Percentiles rank a stretch among this genome's conserved stretches.
Conservation (phyloP, 2,329 filamentous ascomycete species). For the Fusarium burgessii region DNA sequence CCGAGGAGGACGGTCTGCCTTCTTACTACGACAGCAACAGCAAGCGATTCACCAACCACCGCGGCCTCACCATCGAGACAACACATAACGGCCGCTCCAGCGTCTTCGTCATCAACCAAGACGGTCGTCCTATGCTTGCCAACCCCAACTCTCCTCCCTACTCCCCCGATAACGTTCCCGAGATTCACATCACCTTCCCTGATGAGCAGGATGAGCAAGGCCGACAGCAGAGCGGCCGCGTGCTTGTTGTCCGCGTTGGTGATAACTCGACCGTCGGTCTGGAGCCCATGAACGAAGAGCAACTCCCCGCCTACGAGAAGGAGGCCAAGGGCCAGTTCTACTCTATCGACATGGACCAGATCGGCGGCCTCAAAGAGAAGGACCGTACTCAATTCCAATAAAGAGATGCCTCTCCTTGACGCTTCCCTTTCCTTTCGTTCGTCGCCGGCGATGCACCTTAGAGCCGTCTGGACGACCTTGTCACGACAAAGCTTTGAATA, state of each 20-base stretch:
- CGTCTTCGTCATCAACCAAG: constrained; percentile 82
- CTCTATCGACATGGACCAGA: constrained; percentile 92
- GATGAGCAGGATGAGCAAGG: constrained; percentile 91
- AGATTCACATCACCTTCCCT: constrained; percentile 98
- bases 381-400: constrained; percentile 60
- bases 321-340: constrained; percentile 85
- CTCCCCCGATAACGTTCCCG: constrained; percentile 85
- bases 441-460: constrained; percentile 45
- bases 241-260: constrained; percentile 91
- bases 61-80: constrained; percentile 69
- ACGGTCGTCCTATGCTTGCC: constrained; percentile 79
- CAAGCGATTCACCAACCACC: constrained; percentile 64
- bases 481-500: constrained; percentile 43
- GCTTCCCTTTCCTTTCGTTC: constrained; percentile 29
- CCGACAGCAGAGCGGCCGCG: constrained; percentile 83
- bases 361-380: constrained; percentile 96
- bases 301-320: constrained; percentile 90
- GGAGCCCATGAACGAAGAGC: constrained; percentile 84
- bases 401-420: constrained; percentile 30
- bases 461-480: constrained; percentile 45
- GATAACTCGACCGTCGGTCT: constrained; percentile 87
- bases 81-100: constrained; percentile 70
- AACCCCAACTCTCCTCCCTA: constrained; percentile 81
- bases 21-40: constrained; percentile 72
- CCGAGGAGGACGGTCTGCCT: constrained; percentile 67